A percentile compares a stretch with the other conserved stretches of the same genome.
Conservation (phyloP, 352 stramenopile species). For the Lagenidium giganteum region DNA sequence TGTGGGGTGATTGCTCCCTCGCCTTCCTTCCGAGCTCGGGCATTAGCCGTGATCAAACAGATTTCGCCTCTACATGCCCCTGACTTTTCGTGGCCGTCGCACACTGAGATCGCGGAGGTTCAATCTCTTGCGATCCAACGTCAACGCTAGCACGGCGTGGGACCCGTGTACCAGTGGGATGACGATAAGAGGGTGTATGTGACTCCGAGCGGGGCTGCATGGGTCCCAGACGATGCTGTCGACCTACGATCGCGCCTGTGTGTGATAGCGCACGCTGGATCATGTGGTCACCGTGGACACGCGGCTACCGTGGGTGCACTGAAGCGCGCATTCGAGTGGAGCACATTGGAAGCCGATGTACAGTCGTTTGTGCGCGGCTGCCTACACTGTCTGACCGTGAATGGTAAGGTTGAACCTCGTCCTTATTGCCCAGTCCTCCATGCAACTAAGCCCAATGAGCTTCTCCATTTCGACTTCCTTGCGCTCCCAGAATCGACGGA, state of each 20-base stretch:
- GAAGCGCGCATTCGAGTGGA: constrained; percentile 9
- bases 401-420: constrained; percentile 4
- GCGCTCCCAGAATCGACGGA: constrained; percentile 6
- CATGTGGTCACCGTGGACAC: constrained; percentile 16
- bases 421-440: constrained; percentile 15
- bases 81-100: constrained; percentile 13
- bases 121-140: no score
- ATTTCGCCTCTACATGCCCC: constrained; percentile 6
- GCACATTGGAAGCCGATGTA: constrained; percentile 5
- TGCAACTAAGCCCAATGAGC: constrained; percentile 25
- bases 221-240: constrained; percentile 13
- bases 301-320: constrained; percentile 11
- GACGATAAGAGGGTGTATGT: no score
- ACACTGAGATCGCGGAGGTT: not conserved
- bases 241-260: constrained; percentile 16
- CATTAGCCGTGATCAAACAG: not conserved
- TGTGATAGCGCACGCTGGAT: constrained; percentile 20
- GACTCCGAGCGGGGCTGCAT: no score
- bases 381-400: constrained; percentile 14
- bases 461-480: constrained; percentile 33
- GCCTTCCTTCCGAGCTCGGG: not conserved
- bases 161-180: no score
- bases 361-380: constrained; percentile 9
- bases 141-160: no score
- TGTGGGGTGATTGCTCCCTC: constrained; percentile 26